Percentiles rank a stretch among this genome's conserved stretches.
phyloP scores from a whole-genome alignment of 2,329 filamentous ascomycete genomes.

The Daldinia eschscholtzii region DNA sequence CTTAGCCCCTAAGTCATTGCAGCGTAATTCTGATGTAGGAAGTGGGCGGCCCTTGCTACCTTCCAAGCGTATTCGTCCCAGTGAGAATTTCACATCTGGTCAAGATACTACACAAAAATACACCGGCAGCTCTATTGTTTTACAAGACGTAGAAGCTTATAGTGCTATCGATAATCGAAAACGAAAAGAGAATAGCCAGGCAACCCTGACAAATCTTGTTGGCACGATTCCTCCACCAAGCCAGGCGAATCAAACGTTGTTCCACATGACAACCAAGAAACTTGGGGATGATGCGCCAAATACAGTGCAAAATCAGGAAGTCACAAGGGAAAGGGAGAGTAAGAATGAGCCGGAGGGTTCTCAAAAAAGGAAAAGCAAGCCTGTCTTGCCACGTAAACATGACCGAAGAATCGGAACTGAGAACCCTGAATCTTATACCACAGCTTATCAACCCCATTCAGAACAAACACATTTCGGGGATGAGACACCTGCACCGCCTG shows the following conservation, averaged over 20 bases:
- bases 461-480: not conserved
- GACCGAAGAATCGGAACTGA: not conserved
- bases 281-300: not conserved
- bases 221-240: not conserved
- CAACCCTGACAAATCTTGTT: not conserved
- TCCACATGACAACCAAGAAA: slow-evolving; percentile 6
- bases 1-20: slow-evolving; percentile 1
- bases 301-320: not conserved
- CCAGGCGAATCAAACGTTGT: slow-evolving; percentile 14
- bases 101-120: slow-evolving; percentile 3
- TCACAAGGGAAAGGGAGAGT: not conserved
- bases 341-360: not conserved
- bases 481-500: not conserved
- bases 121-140: slow-evolving; percentile 36
- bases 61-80: slow-evolving; percentile 29
- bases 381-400: not conserved
- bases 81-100: not conserved
- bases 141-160: slow-evolving; percentile 47
- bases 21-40: not conserved
- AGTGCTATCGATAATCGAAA: slow-evolving; percentile 41
- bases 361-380: not conserved
- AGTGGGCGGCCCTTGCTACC: slow-evolving; percentile 19
- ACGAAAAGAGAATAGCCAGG: slow-evolving; percentile 28
- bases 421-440: not conserved
- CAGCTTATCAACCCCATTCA: not conserved